Evolutionary conservation across 768 basidiomycete species (phyloP), one percentile per base, ranked within the genome.

Genomic region (Paxillus involutus): DNA sequence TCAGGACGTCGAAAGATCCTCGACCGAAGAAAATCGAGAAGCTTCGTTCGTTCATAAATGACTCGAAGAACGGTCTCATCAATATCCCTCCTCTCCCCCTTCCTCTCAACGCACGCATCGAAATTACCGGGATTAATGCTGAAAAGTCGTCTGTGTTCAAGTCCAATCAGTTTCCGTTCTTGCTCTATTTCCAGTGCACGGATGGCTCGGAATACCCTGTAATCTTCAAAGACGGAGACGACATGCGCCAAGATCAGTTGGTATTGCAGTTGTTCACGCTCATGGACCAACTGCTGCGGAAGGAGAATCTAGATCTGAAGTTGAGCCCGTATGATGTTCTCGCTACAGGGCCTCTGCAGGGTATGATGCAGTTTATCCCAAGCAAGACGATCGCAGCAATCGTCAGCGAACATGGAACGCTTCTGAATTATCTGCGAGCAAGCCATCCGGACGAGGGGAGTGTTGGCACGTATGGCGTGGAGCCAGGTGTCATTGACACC

Each of bases 141-240:
- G 95, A 98, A 51, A 92, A 93, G 66, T 96, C 93, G 1, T 90
- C 89, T 16, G 89, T 98, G 35, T 98, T 99, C 82, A 99, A 98
- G 69, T 97, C 94, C 43, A 98, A 95, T 66, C 85, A 98, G 50
- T 93, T 86, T 63, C 97, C 97, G 0, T 79, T 99, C 49, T 78
- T 96, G 17, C 77, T 99, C 16, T 93, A 89, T 70, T 96, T 98
- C 71, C 87, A 91, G 61, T 89, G 90, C 60, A 77, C 84, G 10
- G 89, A 92, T 52, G 87, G 90, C 10, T 80, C 84, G 14, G 91
- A 94, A 66, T 98, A 89, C 70, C 91, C 95, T 0, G 82, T 98
- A 48, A 98, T 99, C 56, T 98, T 98, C 80, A 99, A 98, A 72
- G 95, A 98, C 61, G 97, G 97, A 13, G 97, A 98, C 66, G 97